These are phyloP conservation scores for Penicillium sp. DNA, from an alignment of 2,329 filamentous ascomycete genomes.

Conservation along the genomic window DNA sequence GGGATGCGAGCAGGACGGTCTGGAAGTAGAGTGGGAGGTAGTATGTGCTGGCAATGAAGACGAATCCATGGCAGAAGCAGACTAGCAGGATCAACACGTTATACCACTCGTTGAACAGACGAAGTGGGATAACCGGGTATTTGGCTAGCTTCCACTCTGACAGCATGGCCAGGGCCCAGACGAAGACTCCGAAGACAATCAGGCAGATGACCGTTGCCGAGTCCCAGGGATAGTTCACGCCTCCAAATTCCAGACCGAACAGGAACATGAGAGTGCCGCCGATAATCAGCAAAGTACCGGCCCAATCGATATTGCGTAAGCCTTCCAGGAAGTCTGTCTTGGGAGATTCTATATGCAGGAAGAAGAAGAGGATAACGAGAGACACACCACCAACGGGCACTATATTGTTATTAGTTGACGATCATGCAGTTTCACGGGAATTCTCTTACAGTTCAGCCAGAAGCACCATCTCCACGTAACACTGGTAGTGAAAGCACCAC, in stretches of 20 bases:
- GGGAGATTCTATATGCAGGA: slow-evolving; percentile 65
- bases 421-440: not conserved
- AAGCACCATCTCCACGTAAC: slow-evolving; percentile 66
- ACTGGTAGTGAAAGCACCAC: slow-evolving; percentile 63
- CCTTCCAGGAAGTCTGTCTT: slow-evolving; percentile 62
- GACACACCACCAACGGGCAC: slow-evolving; percentile 65
- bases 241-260: slow-evolving; percentile 83
- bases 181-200: slow-evolving; percentile 71
- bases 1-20: slow-evolving; percentile 68
- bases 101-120: slow-evolving; percentile 68
- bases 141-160: slow-evolving; percentile 74
- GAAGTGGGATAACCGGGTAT: slow-evolving; percentile 77
- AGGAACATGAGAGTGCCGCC: slow-evolving; percentile 84
- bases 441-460: slow-evolving; percentile 59
- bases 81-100: slow-evolving; percentile 69
- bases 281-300: slow-evolving; percentile 67
- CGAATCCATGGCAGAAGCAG: slow-evolving; percentile 74
- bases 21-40: slow-evolving; percentile 88
- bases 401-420: slow-evolving; percentile 22
- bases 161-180: slow-evolving; percentile 68
- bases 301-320: slow-evolving; percentile 66
- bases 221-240: slow-evolving; percentile 73
- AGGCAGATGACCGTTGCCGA: slow-evolving; percentile 77
- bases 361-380: slow-evolving; percentile 62
- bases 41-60: slow-evolving; percentile 78